These are phyloP conservation scores for Solanum clarkiae DNA, from an alignment of 257 asterid genomes.

Conservation along the genomic window DNA sequence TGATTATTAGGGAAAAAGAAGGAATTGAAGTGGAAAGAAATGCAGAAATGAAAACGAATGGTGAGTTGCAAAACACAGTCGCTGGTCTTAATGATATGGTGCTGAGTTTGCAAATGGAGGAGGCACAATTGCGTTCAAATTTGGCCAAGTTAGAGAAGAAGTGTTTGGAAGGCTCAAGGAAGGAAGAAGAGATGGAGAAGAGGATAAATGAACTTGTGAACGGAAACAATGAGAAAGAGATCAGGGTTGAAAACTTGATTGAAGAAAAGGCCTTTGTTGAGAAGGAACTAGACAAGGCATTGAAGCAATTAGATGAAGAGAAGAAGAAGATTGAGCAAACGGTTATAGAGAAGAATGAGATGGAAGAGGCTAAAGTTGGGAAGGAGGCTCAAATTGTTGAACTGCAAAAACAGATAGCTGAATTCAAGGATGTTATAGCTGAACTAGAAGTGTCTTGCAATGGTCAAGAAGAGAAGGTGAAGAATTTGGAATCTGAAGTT, in stretches of 20 bases:
- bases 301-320: constrained; percentile 22
- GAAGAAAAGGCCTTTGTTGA: constrained; percentile 28
- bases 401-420: constrained; percentile 28
- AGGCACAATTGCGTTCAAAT: constrained; percentile 14
- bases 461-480: constrained; percentile 18
- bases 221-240: constrained; percentile 31
- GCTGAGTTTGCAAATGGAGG: constrained; percentile 24
- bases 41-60: constrained; percentile 21
- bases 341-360: constrained; percentile 23
- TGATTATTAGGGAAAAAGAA: constrained; percentile 29
- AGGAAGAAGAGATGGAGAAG: constrained; percentile 34
- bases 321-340: constrained; percentile 17
- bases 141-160: constrained; percentile 53
- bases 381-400: constrained; percentile 26
- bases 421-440: constrained; percentile 16
- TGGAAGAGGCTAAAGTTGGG: constrained; percentile 27
- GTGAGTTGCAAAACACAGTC: constrained; percentile 38
- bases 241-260: constrained; percentile 21
- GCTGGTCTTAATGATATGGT: constrained; percentile 32
- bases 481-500: constrained; percentile 34
- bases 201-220: constrained; percentile 26
- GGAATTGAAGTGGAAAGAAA: constrained; percentile 33
- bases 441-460: constrained; percentile 18
- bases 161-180: constrained; percentile 31
- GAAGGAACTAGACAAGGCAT: constrained; percentile 28